Percentiles rank a stretch among this genome's conserved stretches.
These are phyloP conservation scores for Clarireedia homoeocarpa DNA, from an alignment of 2,329 filamentous ascomycete genomes.

Conservation along the genomic window DNA sequence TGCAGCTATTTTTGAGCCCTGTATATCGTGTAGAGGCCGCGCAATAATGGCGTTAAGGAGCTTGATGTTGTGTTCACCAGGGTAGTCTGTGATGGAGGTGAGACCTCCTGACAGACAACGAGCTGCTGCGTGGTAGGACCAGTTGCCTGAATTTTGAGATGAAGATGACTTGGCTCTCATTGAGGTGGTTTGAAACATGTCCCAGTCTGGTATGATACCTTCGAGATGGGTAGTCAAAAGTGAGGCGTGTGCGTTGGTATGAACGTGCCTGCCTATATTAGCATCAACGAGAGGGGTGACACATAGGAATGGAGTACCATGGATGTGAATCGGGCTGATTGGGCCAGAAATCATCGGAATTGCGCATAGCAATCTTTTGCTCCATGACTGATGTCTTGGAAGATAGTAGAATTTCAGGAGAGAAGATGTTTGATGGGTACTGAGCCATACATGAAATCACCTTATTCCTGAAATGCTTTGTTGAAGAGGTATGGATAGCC, in stretches of 20 bases:
- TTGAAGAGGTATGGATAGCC: constrained; percentile 5
- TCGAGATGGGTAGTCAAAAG: constrained; percentile 11
- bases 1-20: neutral
- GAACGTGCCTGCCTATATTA: constrained; percentile 9
- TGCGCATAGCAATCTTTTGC: constrained; percentile 7
- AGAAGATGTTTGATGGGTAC: constrained; percentile 10
- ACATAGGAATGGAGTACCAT: constrained; percentile 3
- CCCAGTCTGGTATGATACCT: constrained; percentile 9
- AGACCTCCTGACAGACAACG: constrained; percentile 12
- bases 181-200: constrained; percentile 13
- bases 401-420: constrained; percentile 7
- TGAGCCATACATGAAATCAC: constrained; percentile 17
- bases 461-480: constrained; percentile 9
- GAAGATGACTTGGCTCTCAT: neutral
- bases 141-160: constrained; percentile 1
- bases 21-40: neutral
- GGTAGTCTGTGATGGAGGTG: constrained; percentile 14
- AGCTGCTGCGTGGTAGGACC: constrained; percentile 11
- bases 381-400: neutral
- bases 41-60: neutral
- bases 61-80: constrained; percentile 2
- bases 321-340: constrained; percentile 10
- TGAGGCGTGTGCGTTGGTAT: constrained; percentile 12
- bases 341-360: constrained; percentile 16
- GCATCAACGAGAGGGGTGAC: neutral